Evolutionary conservation across 805 yeast genomes (phyloP).

Genomic region (Priceomyces haplophilus): DNA sequence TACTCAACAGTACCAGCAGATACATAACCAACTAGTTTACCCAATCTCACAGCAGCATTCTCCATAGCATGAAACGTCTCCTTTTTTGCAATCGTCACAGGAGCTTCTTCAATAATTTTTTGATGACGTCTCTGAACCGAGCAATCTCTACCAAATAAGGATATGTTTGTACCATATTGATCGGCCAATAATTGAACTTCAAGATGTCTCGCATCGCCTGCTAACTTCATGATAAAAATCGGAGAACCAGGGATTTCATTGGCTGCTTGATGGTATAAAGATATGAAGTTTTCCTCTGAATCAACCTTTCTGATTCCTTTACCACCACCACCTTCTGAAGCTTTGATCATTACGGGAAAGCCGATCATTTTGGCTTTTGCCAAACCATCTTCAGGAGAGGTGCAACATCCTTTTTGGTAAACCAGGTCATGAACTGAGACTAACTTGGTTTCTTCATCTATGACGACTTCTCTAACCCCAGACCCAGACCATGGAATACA

Average conservation of each 20-base stretch:
- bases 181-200: constrained; percentile 98
- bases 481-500: constrained; percentile 99
- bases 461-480: constrained; percentile 78
- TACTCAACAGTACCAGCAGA: constrained; percentile 99
- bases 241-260: constrained; percentile 99
- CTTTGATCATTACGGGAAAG: constrained; percentile 98
- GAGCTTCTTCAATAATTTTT: constrained; percentile 98
- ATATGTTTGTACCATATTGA: constrained; percentile 96
- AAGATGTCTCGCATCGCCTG: constrained; percentile 96
- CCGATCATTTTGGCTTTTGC: constrained; percentile 83
- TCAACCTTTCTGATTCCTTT: constrained; percentile 98
- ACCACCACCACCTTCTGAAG: constrained; percentile 99
- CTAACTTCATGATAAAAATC: constrained; percentile 94
- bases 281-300: constrained; percentile 68
- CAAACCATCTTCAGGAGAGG: constrained; percentile 84
- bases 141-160: constrained; percentile 97
- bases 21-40: constrained; percentile 95
- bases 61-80: constrained; percentile 91
- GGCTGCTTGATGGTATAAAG: constrained; percentile 88
- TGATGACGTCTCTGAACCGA: constrained; percentile 99
- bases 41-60: constrained; percentile 94
- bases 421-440: constrained; percentile 86
- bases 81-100: constrained; percentile 88
- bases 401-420: constrained; percentile 86
- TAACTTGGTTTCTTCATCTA: constrained; percentile 67